Percentiles rank a stretch among this genome's conserved stretches.
phyloP scores from a whole-genome alignment of 2,329 filamentous ascomycete genomes.

The Bisporella sp. region DNA sequence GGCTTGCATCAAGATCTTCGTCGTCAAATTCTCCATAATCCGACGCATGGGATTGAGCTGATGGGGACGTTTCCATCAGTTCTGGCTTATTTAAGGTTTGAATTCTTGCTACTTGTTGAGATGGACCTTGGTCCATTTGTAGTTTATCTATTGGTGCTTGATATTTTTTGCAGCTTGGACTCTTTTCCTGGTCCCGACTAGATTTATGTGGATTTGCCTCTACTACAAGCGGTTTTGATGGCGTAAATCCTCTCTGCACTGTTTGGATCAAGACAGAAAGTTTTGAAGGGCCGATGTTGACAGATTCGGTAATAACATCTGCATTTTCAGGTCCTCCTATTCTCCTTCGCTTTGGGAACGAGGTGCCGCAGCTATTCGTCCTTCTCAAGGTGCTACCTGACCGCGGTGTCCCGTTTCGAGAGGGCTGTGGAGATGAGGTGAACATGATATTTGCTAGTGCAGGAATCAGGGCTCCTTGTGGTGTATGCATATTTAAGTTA shows the following conservation, averaged over 20 bases:
- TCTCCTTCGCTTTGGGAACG: conserved; percentile 66
- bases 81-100: background rate
- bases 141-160: background rate
- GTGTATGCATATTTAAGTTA: conserved; percentile 23
- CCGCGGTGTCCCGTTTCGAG: conserved; percentile 34
- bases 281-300: conserved; percentile 45
- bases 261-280: conserved; percentile 58
- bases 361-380: conserved; percentile 60
- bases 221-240: conserved; percentile 9
- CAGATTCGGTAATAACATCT: conserved; percentile 27
- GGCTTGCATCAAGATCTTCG: conserved; percentile 31
- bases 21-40: conserved; percentile 44
- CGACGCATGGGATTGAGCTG: conserved; percentile 13
- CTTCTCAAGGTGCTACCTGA: conserved; percentile 48
- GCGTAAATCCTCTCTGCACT: conserved; percentile 45
- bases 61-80: background rate
- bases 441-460: conserved; percentile 58
- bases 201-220: background rate
- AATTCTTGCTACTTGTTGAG: background rate
- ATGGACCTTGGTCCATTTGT: background rate
- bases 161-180: background rate
- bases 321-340: conserved; percentile 35
- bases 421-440: conserved; percentile 62
- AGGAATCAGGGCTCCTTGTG: conserved; percentile 37
- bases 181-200: conserved; percentile 8